Base-by-base conservation (phyloP, 495 filamentous ascomycete genomes). In the Pyrenula aspistea region DNA sequence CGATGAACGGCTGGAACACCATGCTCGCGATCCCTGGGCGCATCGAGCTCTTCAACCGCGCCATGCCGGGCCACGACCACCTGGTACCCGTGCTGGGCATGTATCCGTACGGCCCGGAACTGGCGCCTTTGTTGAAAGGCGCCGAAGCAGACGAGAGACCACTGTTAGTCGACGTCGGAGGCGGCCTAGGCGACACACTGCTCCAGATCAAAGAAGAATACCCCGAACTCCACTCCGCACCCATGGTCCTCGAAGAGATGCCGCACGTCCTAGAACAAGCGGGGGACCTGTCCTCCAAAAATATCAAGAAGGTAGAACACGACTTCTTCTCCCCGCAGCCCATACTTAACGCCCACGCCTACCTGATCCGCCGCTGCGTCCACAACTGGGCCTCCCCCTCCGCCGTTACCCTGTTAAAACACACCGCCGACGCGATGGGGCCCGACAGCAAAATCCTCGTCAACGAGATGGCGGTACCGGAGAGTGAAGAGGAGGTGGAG, bases 31-130 rank as follows among this genome's bases (percentile, higher is more conserved):
- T 57, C 21, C 61, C 59, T 22, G 42, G 56, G 24, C 57, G 63
- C 8, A 48, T 63, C 49, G 57, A 59, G 22, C 60, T 55, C 50
- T 63, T 65, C 24, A 56, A 61, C 54, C 49, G 55, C 3, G 61
- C 61, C 12, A 65, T 65, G 61, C 58, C 54, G 12, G 61, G 58
- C 12, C 59, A 63, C 25, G 61, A 63, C 54, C 31, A 49, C 20
- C 53, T 54, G 0, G 53, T 63, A 20, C 61, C 59, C 11, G 59
- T 63, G 31, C 48, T 65, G 25, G 63, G 63, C 11, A 63, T 65
- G 59, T 65, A 60, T 49, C 63, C 63, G 8, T 62, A 63, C 63
- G 86, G 83, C 3, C 75, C 77, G n/a, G 87, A 90, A 67, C 73
- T 91, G 47, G 84, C 84, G 25, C 15, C 31, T 42, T 15, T 4